These are phyloP conservation scores for Coprinopsis marcescibilis DNA, from an alignment of 768 basidiomycete species.

Conservation along the genomic window DNA sequence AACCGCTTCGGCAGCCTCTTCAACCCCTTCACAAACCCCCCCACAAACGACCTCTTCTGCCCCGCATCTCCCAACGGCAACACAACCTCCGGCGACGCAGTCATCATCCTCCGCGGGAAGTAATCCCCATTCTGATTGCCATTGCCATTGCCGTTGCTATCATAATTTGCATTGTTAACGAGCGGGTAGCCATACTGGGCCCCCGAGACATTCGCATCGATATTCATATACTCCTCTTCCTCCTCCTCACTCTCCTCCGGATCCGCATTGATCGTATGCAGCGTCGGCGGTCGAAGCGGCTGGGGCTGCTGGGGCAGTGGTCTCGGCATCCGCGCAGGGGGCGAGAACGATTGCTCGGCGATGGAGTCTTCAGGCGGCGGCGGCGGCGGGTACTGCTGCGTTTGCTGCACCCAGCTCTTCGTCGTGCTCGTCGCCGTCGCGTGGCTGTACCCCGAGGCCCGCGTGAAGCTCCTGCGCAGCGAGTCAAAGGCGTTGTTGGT, in stretches of 20 bases:
- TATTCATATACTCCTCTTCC: conserved; percentile 26
- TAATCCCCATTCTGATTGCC: neutral
- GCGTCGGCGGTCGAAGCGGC: conserved; percentile 9
- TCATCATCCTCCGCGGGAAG: conserved; percentile 10
- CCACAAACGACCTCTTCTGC: conserved; percentile 24
- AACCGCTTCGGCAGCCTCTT: conserved; percentile 16
- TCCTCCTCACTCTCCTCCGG: neutral
- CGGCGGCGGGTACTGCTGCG: conserved; percentile 23
- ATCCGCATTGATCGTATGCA: conserved; percentile 16
- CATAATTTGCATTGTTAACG: conserved; percentile 1
- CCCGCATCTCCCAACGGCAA: neutral
- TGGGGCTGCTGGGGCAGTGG: conserved; percentile 20
- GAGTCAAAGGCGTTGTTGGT: neutral
- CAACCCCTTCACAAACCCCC: conserved; percentile 16
- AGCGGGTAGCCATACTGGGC: conserved; percentile 2
- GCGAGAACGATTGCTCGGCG: conserved; percentile 12
- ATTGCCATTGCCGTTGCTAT: neutral
- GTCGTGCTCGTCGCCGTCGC: conserved; percentile 14
- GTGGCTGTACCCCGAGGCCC: neutral
- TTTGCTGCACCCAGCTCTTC: conserved; percentile 26
- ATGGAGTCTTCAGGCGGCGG: conserved; percentile 14
- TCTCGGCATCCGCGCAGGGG: conserved; percentile 14
- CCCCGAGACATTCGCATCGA: conserved; percentile 17
- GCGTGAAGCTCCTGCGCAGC: neutral
- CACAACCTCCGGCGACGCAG: neutral